phyloP scores from a whole-genome alignment of 1,139 yeast species.

The Blastobotrys illinoisensis region DNA sequence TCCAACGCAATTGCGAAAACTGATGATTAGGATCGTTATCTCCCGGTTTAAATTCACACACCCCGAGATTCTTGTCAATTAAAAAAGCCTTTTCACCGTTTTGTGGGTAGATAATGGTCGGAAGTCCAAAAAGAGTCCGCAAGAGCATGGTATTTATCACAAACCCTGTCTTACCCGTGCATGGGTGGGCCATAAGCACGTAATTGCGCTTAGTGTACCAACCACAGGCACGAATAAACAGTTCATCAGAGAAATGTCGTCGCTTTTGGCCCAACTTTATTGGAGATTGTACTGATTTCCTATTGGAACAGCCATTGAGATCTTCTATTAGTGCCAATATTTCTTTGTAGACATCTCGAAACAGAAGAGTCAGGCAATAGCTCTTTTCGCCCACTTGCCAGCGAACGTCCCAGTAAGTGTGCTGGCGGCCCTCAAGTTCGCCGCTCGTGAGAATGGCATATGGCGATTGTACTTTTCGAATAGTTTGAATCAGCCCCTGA shows the following conservation, averaged over 20 bases:
- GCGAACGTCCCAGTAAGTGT: not conserved
- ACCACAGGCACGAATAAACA: conserved; percentile 2
- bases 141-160: conserved; percentile 3
- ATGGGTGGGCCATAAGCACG: conserved; percentile 2
- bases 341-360: conserved; percentile 7
- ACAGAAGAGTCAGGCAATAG: not conserved
- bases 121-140: conserved; percentile 1
- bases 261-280: not conserved
- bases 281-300: conserved; percentile 4
- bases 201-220: conserved; percentile 10
- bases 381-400: not conserved
- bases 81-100: conserved; percentile 1
- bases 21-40: not conserved
- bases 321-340: conserved; percentile 7
- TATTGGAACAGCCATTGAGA: conserved; percentile 7
- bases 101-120: conserved; percentile 6
- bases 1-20: not conserved
- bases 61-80: conserved; percentile 3
- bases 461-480: not conserved
- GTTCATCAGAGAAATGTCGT: not conserved
- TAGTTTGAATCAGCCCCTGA: not conserved
- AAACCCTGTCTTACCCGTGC: conserved; percentile 9
- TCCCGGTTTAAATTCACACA: not conserved
- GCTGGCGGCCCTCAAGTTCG: not conserved
- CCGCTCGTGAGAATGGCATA: not conserved